Base-by-base conservation (phyloP, 495 filamentous ascomycete species). In the Parmelia sp. region DNA sequence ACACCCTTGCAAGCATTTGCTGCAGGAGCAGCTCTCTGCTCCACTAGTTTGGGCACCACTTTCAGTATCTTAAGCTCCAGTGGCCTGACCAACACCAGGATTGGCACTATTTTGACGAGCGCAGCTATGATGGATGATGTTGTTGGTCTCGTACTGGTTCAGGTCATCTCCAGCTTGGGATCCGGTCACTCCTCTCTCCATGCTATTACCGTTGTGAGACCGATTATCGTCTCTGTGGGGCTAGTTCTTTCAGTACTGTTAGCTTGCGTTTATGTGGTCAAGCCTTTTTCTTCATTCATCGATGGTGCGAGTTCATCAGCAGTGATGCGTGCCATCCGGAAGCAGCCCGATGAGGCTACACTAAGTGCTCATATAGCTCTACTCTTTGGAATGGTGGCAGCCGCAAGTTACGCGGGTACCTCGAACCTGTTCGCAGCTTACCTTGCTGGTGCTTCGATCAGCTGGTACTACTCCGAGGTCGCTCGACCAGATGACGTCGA, bases 41-140 rank as follows among this genome's bases (percentile, higher is more conserved):
- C 87, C 4, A 94, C 90, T 3, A 88, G 84, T 66, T 75, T 94
- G 0, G 90, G 90, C 8, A 93, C 89, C 0, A 94, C 88, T 0
- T 93, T 92, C 61, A 83, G 87, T 4, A 83, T 94, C 36, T 78
- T 96, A 0, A 76, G 76, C 17, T 82, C 84, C 44, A 82, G 79
- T 1, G 79, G 76, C 11, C 75, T 88, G 17, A 76, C 78, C 27
- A 71, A 77, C 5, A 90, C 86, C 3, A 79, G 88, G 5, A 73
- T 92, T 3, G 90, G 90, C 0, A 81, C 82, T 0, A 86, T 94
- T 0, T 80, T 91, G 1, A 80, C 81, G 14, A 85, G 83, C 62
- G 89, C 88, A 5, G 91, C 89, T 25, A 88, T 94, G 81, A 80
- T 96, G 68, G 90, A 94, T 73, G 90, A 93, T 75, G 88, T 94